A percentile compares a stretch with the other conserved stretches of the same genome.
Conservation (phyloP, 1,139 yeast species). For the Hyphopichia wangnamkhiaoensis region DNA sequence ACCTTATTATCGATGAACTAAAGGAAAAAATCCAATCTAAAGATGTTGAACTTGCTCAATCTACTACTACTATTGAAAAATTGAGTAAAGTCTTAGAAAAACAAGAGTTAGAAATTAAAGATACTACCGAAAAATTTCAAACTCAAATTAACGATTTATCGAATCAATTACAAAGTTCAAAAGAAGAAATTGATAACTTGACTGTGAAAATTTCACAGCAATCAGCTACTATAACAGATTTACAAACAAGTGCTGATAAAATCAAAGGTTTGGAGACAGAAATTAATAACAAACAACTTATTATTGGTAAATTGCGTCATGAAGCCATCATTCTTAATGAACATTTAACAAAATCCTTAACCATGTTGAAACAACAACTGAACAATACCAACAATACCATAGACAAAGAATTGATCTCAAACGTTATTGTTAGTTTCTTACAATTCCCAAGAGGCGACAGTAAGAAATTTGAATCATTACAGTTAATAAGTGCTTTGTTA, state of each 20-base stretch:
- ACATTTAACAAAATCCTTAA: constrained; percentile 86
- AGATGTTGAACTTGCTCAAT: constrained; percentile 19
- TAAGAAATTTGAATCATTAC: constrained; percentile 89
- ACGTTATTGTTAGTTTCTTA: constrained; percentile 79
- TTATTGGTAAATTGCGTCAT: constrained; percentile 88
- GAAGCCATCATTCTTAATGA: constrained; percentile 95
- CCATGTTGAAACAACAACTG: constrained; percentile 72
- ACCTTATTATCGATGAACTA: constrained; percentile 48
- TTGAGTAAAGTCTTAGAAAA: constrained; percentile 20
- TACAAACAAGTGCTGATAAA: constrained; percentile 11
- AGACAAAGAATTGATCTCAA: constrained; percentile 85
- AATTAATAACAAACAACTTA: constrained; percentile 69
- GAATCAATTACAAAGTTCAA: constrained; percentile 7
- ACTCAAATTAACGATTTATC: constrained; percentile 6
- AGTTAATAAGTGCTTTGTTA: constrained; percentile 75
- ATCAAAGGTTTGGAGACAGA: constrained; percentile 31
- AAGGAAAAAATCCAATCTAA: constrained; percentile 33
- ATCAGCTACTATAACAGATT: constrained; percentile 17
- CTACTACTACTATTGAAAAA: constrained; percentile 19
- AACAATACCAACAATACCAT: constrained; percentile 66
- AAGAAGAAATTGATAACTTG: constrained; percentile 12
- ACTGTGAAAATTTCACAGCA: constrained; percentile 11
- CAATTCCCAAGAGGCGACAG: constrained; percentile 91
- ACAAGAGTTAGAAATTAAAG: constrained; percentile 8
- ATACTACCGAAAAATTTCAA: constrained; percentile 13